Evolutionary conservation across 345 rosid species (phyloP).

Genomic region (Isatis tinctoria): DNA sequence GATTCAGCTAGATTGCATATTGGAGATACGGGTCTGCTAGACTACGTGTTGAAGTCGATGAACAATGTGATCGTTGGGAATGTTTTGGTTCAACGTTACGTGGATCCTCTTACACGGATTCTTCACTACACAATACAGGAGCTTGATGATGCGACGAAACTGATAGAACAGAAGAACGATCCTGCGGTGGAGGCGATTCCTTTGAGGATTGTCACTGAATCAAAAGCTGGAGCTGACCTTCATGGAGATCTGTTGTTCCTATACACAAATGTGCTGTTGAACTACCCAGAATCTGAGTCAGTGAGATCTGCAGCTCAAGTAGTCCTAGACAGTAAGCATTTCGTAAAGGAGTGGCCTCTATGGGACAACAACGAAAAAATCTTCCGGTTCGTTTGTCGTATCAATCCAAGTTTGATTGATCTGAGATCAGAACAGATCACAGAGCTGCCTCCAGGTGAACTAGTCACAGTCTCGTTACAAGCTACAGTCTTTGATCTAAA

Average conservation of each 20-base stretch:
- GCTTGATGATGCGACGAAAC: constrained; percentile 23
- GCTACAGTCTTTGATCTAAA: constrained; percentile 69
- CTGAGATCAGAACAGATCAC: constrained; percentile 18
- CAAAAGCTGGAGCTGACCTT: constrained; percentile 46
- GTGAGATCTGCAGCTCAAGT: constrained; percentile 47
- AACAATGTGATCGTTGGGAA: constrained; percentile 64
- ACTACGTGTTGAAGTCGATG: constrained; percentile 79
- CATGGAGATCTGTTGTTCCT: constrained; percentile 50
- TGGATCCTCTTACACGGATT: constrained; percentile 55
- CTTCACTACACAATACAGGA: constrained; percentile 73
- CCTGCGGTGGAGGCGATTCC: constrained; percentile 8
- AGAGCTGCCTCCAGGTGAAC: constrained; percentile 52
- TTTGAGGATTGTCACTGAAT: constrained; percentile 2
- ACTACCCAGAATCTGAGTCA: constrained; percentile 50
- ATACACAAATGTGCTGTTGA: constrained; percentile 50
- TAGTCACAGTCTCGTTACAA: constrained; percentile 51
- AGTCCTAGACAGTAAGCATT: constrained; percentile 70
- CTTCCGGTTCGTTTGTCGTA: constrained; percentile 52
- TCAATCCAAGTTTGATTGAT: constrained; percentile 38
- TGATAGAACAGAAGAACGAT: constrained; percentile 14
- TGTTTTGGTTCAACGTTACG: constrained; percentile 49
- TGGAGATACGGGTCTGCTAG: constrained; percentile 87
- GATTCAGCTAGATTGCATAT: constrained; percentile 88
- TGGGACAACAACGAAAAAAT: constrained; percentile 43
- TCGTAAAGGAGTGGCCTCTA: constrained; percentile 71